Conservation (phyloP, 768 basidiomycete species). For the Tylopilus felleus region DNA sequence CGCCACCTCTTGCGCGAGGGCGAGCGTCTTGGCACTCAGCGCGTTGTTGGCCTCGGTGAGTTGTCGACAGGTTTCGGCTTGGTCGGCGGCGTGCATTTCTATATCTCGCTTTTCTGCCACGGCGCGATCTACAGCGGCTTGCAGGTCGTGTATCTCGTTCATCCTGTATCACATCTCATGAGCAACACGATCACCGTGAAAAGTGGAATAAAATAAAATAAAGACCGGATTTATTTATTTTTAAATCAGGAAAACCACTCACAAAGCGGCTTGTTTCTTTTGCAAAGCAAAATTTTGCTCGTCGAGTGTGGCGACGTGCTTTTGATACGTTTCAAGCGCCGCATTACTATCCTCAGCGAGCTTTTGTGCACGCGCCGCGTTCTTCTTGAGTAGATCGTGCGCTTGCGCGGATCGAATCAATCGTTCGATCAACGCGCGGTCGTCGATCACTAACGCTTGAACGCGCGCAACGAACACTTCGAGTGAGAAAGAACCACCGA, state of each 20-base stretch:
- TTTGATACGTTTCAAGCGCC: slow-evolving; percentile 87
- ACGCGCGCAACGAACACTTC: slow-evolving; percentile 78
- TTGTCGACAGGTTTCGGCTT: slow-evolving; percentile 69
- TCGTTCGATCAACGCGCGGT: slow-evolving; percentile 79
- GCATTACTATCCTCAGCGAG: slow-evolving; percentile 77
- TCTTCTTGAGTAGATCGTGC: slow-evolving; percentile 87
- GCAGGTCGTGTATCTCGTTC: slow-evolving; percentile 61
- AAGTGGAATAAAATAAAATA: not conserved
- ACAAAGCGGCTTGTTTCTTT: slow-evolving; percentile 57
- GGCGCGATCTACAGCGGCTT: slow-evolving; percentile 57
- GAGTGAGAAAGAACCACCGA: slow-evolving; percentile 50
- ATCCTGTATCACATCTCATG: slow-evolving; percentile 40
- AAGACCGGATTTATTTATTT: not conserved
- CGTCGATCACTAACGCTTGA: slow-evolving; percentile 78
- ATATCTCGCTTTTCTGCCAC: slow-evolving; percentile 61
- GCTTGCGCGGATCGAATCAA: slow-evolving; percentile 83
- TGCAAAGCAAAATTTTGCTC: slow-evolving; percentile 60
- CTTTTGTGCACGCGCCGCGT: slow-evolving; percentile 88
- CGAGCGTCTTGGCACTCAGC: slow-evolving; percentile 67
- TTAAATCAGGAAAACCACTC: slow-evolving; percentile 24
- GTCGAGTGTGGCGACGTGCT: slow-evolving; percentile 77
- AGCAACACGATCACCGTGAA: not conserved
- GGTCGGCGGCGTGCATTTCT: slow-evolving; percentile 66
- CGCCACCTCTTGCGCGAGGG: slow-evolving; percentile 39
- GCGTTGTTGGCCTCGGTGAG: slow-evolving; percentile 77